Evolutionary conservation across 2,329 filamentous ascomycete species (phyloP).

Genomic region (Falciphora oryzae): DNA sequence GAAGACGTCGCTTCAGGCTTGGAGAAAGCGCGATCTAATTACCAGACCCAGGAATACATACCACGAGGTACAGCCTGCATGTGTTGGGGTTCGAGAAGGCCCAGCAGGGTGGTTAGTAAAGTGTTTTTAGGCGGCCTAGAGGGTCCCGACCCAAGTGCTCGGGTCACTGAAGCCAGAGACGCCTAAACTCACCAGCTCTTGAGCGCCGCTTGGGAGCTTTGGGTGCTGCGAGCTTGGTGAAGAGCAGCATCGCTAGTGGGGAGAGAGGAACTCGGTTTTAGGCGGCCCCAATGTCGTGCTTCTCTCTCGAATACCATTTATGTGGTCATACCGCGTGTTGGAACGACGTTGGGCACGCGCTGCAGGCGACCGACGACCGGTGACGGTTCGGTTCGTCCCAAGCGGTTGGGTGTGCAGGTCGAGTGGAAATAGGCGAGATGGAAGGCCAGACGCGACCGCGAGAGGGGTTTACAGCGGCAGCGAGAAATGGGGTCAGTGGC

Average conservation of each 20-base stretch:
- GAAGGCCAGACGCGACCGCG: neutral
- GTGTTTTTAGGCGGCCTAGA: neutral
- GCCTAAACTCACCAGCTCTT: conserved; percentile 41
- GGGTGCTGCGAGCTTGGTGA: conserved; percentile 46
- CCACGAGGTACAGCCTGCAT: conserved; percentile 42
- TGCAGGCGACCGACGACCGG: neutral
- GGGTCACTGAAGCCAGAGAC: neutral
- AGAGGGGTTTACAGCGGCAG: neutral
- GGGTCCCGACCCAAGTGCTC: too few species aligned
- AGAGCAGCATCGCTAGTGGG: conserved; percentile 41
- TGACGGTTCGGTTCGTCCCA: neutral
- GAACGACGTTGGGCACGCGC: neutral
- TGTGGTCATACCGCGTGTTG: neutral
- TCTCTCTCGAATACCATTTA: neutral
- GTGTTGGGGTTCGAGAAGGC: neutral
- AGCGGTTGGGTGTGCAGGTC: neutral
- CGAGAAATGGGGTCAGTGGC: neutral
- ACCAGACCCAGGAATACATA: conserved; percentile 24
- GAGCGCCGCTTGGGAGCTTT: conserved; percentile 51
- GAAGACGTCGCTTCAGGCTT: neutral
- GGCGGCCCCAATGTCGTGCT: neutral
- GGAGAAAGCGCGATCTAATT: neutral
- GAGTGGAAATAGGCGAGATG: neutral
- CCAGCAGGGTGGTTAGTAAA: neutral
- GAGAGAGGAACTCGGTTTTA: neutral